These are phyloP conservation scores for Phaeophleospora eucalypticola DNA, from an alignment of 2,329 filamentous ascomycete genomes.

Conservation along the genomic window DNA sequence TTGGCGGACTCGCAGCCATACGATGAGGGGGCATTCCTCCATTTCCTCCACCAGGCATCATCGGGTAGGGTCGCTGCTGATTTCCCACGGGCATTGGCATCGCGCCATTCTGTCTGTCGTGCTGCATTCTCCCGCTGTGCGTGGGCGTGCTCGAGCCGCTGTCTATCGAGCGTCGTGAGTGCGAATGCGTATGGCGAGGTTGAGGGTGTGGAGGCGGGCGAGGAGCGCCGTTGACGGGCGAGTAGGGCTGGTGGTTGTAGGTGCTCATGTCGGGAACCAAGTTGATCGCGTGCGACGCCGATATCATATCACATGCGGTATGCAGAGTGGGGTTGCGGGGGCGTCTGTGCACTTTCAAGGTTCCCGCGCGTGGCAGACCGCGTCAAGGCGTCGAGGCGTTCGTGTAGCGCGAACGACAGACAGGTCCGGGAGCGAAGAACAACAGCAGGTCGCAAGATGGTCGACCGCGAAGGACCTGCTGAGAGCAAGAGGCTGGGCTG, in stretches of 20 bases:
- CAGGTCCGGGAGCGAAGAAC: background rate
- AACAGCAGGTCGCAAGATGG: background rate
- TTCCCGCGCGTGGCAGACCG: background rate
- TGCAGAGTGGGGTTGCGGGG: background rate
- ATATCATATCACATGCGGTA: conserved; percentile 10
- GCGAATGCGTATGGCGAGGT: background rate
- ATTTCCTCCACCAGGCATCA: conserved; percentile 15
- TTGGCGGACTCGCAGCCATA: conserved; percentile 45
- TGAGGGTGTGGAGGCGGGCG: conserved; percentile 7
- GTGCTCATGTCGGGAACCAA: conserved; percentile 14
- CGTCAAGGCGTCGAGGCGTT: background rate
- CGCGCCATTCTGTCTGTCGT: conserved; percentile 24
- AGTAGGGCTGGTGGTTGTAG: conserved; percentile 11
- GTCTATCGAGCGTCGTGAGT: conserved; percentile 18
- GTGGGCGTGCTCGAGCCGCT: conserved; percentile 12
- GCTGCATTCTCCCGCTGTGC: conserved; percentile 19
- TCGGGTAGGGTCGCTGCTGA: conserved; percentile 18
- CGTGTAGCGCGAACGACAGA: conserved; percentile 1
- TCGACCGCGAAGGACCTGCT: background rate
- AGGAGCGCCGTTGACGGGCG: conserved; percentile 9
- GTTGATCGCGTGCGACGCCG: conserved; percentile 11
- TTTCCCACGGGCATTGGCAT: conserved; percentile 27
- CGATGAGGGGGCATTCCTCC: conserved; percentile 24
- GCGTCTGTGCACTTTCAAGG: background rate
- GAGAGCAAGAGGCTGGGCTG: background rate